phyloP scores from a whole-genome alignment of 2,329 filamentous ascomycete genomes.

The Magnaporthiopsis rhizophila region DNA sequence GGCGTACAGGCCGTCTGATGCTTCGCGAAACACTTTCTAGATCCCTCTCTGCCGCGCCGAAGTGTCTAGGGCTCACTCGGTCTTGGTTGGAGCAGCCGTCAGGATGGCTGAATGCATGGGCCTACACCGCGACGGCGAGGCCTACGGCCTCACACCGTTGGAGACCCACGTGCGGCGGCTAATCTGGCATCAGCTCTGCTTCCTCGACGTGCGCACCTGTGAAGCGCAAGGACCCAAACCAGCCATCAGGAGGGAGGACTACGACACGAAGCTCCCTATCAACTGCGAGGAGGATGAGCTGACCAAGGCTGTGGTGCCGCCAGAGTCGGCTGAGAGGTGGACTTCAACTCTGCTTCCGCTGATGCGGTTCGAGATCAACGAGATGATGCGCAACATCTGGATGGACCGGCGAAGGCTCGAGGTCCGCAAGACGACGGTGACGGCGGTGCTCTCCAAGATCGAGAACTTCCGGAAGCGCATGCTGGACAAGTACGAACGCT shows the following conservation, averaged over 20 bases:
- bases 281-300: slow-evolving; percentile 63
- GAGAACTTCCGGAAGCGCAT: slow-evolving; percentile 60
- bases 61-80: slow-evolving; percentile 65
- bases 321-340: slow-evolving; percentile 45
- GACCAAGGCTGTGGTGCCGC: slow-evolving; percentile 29
- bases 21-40: slow-evolving; percentile 23
- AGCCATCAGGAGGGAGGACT: slow-evolving; percentile 65
- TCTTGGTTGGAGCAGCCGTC: slow-evolving; percentile 63
- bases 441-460: slow-evolving; percentile 57
- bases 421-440: slow-evolving; percentile 51
- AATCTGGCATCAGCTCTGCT: slow-evolving; percentile 72
- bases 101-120: slow-evolving; percentile 73
- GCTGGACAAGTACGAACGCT: slow-evolving; percentile 55
- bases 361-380: slow-evolving; percentile 65
- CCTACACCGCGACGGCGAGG: slow-evolving; percentile 61
- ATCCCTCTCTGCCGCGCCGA: slow-evolving; percentile 65
- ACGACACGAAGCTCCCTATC: slow-evolving; percentile 63
- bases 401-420: slow-evolving; percentile 60
- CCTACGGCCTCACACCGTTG: slow-evolving; percentile 56
- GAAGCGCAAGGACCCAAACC: slow-evolving; percentile 67
- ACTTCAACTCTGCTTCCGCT: slow-evolving; percentile 60
- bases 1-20: not conserved
- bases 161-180: slow-evolving; percentile 65
- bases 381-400: slow-evolving; percentile 65
- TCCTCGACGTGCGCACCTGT: slow-evolving; percentile 66